These are phyloP conservation scores for Clarireedia sp. DNA, from an alignment of 2,329 filamentous ascomycete species.

Conservation along the genomic window DNA sequence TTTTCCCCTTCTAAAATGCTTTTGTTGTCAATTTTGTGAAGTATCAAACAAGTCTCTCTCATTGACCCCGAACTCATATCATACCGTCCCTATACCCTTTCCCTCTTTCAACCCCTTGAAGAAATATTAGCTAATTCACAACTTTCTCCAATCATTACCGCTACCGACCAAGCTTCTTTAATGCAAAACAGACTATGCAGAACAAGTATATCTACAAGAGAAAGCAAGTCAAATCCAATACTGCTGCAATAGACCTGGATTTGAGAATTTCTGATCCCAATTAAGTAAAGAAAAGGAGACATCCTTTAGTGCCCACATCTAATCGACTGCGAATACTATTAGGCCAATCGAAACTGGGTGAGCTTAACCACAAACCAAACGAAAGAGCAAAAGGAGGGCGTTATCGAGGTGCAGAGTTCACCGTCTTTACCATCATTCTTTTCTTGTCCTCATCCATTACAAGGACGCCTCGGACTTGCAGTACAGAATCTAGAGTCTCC, in stretches of 20 bases:
- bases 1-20: neutral
- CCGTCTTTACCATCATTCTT: constrained; percentile 67
- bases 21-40: neutral
- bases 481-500: constrained; percentile 63
- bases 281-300: neutral
- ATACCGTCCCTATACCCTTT: neutral
- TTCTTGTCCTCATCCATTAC: constrained; percentile 59
- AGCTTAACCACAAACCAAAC: neutral
- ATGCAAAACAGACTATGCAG: constrained; percentile 6
- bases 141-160: neutral
- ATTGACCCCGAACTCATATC: constrained; percentile 2
- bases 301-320: neutral
- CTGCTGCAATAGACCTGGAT: constrained; percentile 1
- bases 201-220: constrained; percentile 11
- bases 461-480: constrained; percentile 57
- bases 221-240: constrained; percentile 8
- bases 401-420: constrained; percentile 26
- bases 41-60: neutral
- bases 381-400: neutral
- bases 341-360: neutral
- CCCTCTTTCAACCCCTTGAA: neutral
- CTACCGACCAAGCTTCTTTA: neutral
- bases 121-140: constrained; percentile 7
- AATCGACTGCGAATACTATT: neutral
- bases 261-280: constrained; percentile 1